Evolutionary conservation across 805 yeast species (phyloP), one percentile per base, ranked within the genome.

Genomic region (Nakazawaea pomicola): DNA sequence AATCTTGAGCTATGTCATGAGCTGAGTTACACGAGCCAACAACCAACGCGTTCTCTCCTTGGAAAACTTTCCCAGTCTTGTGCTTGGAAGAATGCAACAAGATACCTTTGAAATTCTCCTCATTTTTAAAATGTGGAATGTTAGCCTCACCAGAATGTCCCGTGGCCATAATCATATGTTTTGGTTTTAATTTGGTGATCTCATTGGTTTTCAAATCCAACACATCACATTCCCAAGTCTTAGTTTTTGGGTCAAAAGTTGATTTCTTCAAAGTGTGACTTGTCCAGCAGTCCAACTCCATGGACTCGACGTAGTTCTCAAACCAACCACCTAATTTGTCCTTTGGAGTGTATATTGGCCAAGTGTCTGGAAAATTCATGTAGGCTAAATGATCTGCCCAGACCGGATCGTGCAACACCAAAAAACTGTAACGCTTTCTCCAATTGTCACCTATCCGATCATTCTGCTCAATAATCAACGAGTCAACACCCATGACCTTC

Each of bases 111-210:
- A 66, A 69, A 11, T 46, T 40, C 6, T 63, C 62, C 44, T 64
- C 65, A 29, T 62, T 64, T 20, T 52, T 52, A 57, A 68, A 67
- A 15, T 50, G 50, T 15, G 75, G 74, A 46, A 67, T 52, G 49
- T 65, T 65, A 32, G 74, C 68, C 39, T 64, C 66, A 36, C 74
- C 73, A 9, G 72, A 67, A 34, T 65, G 68, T 16, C 75, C 75
- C 9, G 74, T 68, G 15, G 72, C 65, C 55, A 68, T 53, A 15
- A 69, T 63, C 3, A 69, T 29, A 46, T 69, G 72, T 19, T 57
- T 53, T 40, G 70, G 70, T 12, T 47, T 25, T 19, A 65, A 44
- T 6, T 28, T 46, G 31, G 46, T 49, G 7, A 50, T 39, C 25
- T 56, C 53, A 12, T 48, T 49, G n/a, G 64, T 53, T 6, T 52